Conservation (phyloP, 2,329 filamentous ascomycete species). For the Ramularia endophylla region DNA sequence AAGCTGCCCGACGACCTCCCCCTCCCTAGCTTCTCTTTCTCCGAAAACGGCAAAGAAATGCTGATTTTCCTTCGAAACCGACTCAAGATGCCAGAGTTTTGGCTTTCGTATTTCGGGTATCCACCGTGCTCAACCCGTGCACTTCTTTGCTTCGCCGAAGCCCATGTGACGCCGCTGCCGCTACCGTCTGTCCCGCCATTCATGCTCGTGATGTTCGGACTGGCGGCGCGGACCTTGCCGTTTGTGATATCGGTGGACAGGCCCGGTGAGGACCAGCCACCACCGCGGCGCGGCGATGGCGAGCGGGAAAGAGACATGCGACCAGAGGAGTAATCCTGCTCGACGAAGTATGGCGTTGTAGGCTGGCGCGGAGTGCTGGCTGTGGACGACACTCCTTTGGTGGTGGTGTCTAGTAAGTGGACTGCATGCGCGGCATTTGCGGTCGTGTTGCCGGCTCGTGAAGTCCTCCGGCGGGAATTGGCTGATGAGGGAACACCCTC, state of each 20-base stretch:
- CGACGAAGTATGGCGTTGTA: constrained; percentile 16
- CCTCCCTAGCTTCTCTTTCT: constrained; percentile 70
- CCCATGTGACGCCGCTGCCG: constrained; percentile 63
- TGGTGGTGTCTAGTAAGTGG: neutral
- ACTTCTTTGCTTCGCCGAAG: constrained; percentile 71
- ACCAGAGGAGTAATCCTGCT: constrained; percentile 7
- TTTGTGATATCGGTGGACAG: constrained; percentile 53
- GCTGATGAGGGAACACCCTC: constrained; percentile 11
- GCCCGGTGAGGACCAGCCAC: constrained; percentile 78
- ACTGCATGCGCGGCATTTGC: constrained; percentile 9
- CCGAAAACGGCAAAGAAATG: constrained; percentile 68
- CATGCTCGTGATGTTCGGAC: constrained; percentile 37
- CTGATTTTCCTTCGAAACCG: constrained; percentile 78
- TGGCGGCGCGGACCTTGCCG: constrained; percentile 60
- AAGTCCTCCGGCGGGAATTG: constrained; percentile 15
- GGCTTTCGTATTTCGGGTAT: constrained; percentile 70
- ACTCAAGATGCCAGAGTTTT: constrained; percentile 79
- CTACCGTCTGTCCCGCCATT: constrained; percentile 46
- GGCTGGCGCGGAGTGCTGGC: constrained; percentile 17
- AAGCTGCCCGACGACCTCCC: constrained; percentile 31
- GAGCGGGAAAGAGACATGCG: constrained; percentile 86
- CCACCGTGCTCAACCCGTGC: constrained; percentile 57
- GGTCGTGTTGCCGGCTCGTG: constrained; percentile 11
- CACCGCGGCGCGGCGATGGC: constrained; percentile 75
- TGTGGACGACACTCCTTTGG: constrained; percentile 8